Conservation (phyloP, 176 grass and related monocot genomes). For the Urochloa ruziziensis region DNA sequence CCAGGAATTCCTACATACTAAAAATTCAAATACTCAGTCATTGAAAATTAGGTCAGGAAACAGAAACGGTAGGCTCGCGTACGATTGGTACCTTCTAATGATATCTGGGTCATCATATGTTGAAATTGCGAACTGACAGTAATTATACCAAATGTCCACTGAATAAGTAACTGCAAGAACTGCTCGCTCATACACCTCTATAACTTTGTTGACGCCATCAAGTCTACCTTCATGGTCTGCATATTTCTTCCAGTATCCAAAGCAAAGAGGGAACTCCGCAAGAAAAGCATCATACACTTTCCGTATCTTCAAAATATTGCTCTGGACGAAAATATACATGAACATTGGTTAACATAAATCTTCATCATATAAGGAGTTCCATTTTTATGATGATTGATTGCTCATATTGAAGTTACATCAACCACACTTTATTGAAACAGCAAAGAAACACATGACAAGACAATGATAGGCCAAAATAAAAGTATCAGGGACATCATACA, state of each 20-base stretch:
- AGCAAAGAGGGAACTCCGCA: constrained; percentile 90
- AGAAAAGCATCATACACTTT: constrained; percentile 97
- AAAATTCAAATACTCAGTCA: neutral
- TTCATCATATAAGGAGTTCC: neutral
- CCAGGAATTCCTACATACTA: constrained; percentile 32
- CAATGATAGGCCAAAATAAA: neutral
- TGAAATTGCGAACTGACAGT: constrained; percentile 83
- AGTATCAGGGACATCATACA: neutral
- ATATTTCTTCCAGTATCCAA: constrained; percentile 99
- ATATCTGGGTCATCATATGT: constrained; percentile 94
- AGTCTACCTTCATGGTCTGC: constrained; percentile 90
- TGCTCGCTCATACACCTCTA: constrained; percentile 94
- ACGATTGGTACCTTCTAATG: constrained; percentile 69
- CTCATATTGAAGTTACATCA: neutral
- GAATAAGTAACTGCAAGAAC: constrained; percentile 98
- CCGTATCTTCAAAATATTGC: constrained; percentile 67
- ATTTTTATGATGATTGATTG: neutral
- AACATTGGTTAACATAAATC: constrained; percentile 12
- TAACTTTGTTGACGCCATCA: constrained; percentile 62
- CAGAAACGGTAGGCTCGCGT: neutral
- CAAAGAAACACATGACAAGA: neutral
- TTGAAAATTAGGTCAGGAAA: constrained; percentile 28
- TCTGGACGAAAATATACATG: constrained; percentile 42
- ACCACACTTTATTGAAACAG: neutral
- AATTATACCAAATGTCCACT: constrained; percentile 97